Conservation (phyloP, 768 basidiomycete genomes). For the Amylocystis lapponica region DNA sequence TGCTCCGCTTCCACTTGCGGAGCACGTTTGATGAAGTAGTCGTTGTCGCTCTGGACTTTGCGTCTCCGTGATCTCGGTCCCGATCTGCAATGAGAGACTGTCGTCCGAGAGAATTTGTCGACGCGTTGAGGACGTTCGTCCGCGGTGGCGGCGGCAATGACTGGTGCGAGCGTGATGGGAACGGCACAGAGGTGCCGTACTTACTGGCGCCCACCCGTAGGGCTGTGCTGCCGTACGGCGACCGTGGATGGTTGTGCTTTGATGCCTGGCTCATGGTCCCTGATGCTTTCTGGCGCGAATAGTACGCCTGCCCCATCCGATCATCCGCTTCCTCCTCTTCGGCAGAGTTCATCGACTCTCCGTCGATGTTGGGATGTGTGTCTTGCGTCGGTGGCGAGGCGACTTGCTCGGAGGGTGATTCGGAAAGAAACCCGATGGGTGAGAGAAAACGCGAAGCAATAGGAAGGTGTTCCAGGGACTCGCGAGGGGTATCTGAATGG, state of each 20-base stretch:
- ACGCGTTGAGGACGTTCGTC: slow-evolving; percentile 44
- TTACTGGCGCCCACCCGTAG: slow-evolving; percentile 36
- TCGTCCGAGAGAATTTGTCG: slow-evolving; percentile 71
- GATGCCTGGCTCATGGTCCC: slow-evolving; percentile 25
- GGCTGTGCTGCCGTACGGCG: slow-evolving; percentile 60
- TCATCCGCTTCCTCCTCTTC: slow-evolving; percentile 57
- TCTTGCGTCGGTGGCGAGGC: slow-evolving; percentile 34
- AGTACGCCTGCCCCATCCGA: slow-evolving; percentile 40
- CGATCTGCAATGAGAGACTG: slow-evolving; percentile 51
- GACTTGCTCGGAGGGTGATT: slow-evolving; percentile 34
- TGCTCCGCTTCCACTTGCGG: slow-evolving; percentile 65
- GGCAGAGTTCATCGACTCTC: slow-evolving; percentile 69
- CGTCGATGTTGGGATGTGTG: slow-evolving; percentile 65
- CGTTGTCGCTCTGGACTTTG: slow-evolving; percentile 25
- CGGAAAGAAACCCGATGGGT: slow-evolving; percentile 42
- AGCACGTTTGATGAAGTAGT: slow-evolving; percentile 41
- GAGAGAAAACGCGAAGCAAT: slow-evolving; percentile 93
- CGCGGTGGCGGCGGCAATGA: slow-evolving; percentile 68
- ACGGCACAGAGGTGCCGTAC: slow-evolving; percentile 52
- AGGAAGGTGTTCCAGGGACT: slow-evolving; percentile 71
- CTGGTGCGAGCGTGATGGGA: slow-evolving; percentile 75
- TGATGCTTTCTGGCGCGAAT: slow-evolving; percentile 24
- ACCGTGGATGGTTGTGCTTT: slow-evolving; percentile 68
- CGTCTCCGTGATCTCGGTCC: slow-evolving; percentile 33
- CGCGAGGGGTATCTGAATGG: slow-evolving; percentile 58